Evolutionary conservation across 768 basidiomycete species (phyloP).

Genomic region (Psilocybe sp.): DNA sequence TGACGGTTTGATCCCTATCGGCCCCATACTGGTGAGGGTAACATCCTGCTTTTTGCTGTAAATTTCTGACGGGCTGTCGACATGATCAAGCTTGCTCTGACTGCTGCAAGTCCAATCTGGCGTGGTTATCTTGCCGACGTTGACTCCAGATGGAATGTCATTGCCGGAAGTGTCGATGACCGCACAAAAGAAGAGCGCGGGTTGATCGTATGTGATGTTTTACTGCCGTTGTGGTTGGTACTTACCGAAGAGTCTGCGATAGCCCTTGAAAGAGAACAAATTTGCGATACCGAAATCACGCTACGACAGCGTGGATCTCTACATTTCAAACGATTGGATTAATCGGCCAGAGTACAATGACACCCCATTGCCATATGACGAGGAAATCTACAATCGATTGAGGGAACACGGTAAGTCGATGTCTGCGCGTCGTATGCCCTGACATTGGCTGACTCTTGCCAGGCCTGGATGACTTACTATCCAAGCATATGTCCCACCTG

Average conservation of each 20-base stretch:
- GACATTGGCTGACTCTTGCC: background rate
- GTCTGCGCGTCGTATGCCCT: background rate
- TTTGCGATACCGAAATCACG: slow-evolving; percentile 93
- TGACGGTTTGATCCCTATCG: slow-evolving; percentile 92
- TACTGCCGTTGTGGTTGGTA: background rate
- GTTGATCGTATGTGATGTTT: slow-evolving; percentile 50
- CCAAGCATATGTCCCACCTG: slow-evolving; percentile 91
- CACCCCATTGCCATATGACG: slow-evolving; percentile 74
- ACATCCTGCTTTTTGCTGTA: background rate
- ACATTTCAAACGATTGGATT: slow-evolving; percentile 81
- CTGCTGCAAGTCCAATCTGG: slow-evolving; percentile 93
- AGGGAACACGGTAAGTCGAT: slow-evolving; percentile 67
- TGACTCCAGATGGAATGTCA: slow-evolving; percentile 98
- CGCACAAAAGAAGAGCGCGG: slow-evolving; percentile 95
- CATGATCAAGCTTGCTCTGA: slow-evolving; percentile 74
- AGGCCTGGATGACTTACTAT: slow-evolving; percentile 86
- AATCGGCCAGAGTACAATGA: slow-evolving; percentile 97
- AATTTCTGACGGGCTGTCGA: slow-evolving; percentile 1
- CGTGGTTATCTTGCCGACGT: slow-evolving; percentile 94
- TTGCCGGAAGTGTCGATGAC: slow-evolving; percentile 97
- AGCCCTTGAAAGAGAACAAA: slow-evolving; percentile 77
- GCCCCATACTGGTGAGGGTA: slow-evolving; percentile 83
- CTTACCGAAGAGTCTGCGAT: slow-evolving; percentile 2
- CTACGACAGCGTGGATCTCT: slow-evolving; percentile 94
- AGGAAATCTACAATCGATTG: slow-evolving; percentile 69